Evolutionary conservation across 306 rosid species (phyloP).

Genomic region (Acmispon strigosus): DNA sequence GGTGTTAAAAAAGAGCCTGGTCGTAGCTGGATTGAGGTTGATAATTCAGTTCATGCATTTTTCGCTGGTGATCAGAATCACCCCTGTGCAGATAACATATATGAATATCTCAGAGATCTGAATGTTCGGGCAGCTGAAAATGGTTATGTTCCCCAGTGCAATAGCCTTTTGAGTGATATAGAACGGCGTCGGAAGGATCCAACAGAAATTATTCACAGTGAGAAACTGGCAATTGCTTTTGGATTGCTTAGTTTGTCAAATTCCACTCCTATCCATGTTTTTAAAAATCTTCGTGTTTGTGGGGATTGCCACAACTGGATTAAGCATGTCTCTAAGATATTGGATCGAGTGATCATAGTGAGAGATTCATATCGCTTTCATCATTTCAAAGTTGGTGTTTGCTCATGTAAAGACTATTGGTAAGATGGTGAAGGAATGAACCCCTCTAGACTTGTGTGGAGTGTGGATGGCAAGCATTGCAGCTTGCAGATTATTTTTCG

Average conservation of each 20-base stretch:
- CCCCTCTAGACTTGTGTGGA: not conserved
- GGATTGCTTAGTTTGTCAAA: slow-evolving; percentile 56
- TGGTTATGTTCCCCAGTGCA: slow-evolving; percentile 51
- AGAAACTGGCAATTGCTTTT: slow-evolving; percentile 77
- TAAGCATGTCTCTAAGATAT: slow-evolving; percentile 56
- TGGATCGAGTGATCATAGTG: slow-evolving; percentile 52
- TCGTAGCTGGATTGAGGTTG: slow-evolving; percentile 79
- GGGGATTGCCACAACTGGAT: slow-evolving; percentile 87
- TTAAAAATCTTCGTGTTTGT: slow-evolving; percentile 84
- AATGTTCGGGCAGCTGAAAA: slow-evolving; percentile 39
- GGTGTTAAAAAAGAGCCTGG: slow-evolving; percentile 91
- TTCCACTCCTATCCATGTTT: slow-evolving; percentile 50
- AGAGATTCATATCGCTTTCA: slow-evolving; percentile 84
- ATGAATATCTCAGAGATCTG: slow-evolving; percentile 48
- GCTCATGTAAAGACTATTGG: slow-evolving; percentile 87
- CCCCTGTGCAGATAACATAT: slow-evolving; percentile 48
- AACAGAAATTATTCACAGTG: slow-evolving; percentile 52
- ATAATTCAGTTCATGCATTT: slow-evolving; percentile 62
- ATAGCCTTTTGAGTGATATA: slow-evolving; percentile 48
- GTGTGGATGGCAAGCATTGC: not conserved
- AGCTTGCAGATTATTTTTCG: not conserved
- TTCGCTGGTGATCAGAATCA: slow-evolving; percentile 75
- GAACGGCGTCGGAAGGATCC: slow-evolving; percentile 56
- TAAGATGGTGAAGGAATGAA: slow-evolving; percentile 20
- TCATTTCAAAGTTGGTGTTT: slow-evolving; percentile 65